These are phyloP conservation scores for Cubamyces sp. DNA, from an alignment of 768 basidiomycete genomes.

Conservation along the genomic window DNA sequence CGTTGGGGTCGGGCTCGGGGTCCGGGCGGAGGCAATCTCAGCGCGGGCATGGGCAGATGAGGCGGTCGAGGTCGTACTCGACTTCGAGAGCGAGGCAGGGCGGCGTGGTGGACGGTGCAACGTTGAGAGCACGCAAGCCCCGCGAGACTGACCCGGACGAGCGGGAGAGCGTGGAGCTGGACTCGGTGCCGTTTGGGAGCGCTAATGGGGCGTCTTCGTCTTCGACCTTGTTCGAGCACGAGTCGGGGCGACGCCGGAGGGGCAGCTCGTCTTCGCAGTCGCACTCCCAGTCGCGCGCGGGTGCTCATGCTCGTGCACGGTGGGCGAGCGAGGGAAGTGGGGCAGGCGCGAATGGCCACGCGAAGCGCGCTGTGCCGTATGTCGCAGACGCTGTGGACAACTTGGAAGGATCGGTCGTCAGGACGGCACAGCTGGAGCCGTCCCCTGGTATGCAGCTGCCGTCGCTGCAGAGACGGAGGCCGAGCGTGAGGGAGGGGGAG, in stretches of 20 bases:
- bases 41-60: background rate
- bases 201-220: background rate
- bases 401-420: constrained; percentile 14
- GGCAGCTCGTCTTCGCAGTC: constrained; percentile 10
- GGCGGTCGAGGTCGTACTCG: background rate
- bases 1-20: no score
- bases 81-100: no score
- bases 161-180: constrained; percentile 22
- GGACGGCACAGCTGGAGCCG: constrained; percentile 37
- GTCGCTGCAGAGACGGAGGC: constrained; percentile 11
- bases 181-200: constrained; percentile 9
- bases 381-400: background rate
- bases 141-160: background rate
- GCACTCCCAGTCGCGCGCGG: background rate
- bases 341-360: background rate
- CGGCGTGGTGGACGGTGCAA: background rate
- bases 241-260: background rate
- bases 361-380: constrained; percentile 8
- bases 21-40: no score
- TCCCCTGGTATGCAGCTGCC: constrained; percentile 37
- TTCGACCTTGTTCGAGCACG: background rate
- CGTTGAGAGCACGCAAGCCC: background rate
- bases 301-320: no score
- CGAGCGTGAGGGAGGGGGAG: background rate
- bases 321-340: background rate